These are phyloP conservation scores for Aureobasidium lini DNA, from an alignment of 2,329 filamentous ascomycete genomes.

Conservation along the genomic window DNA sequence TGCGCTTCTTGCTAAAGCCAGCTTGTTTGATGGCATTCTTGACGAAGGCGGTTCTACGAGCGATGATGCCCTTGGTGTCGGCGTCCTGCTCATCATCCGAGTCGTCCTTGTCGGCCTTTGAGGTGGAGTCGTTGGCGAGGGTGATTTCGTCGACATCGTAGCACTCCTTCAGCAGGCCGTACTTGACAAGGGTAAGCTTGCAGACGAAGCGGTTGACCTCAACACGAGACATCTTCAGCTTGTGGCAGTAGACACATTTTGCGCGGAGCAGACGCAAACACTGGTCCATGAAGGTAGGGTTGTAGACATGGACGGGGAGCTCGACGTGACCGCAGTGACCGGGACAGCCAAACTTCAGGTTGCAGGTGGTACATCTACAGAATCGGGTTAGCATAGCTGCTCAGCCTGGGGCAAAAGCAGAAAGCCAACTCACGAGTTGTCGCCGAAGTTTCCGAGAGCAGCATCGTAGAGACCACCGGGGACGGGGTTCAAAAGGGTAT, in stretches of 20 bases:
- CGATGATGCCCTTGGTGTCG: slow-evolving; percentile 49
- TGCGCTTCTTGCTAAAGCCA: slow-evolving; percentile 36
- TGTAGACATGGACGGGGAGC: slow-evolving; percentile 85
- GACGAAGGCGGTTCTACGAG: slow-evolving; percentile 60
- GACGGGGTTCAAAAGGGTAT: slow-evolving; percentile 80
- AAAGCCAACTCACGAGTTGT: slow-evolving; percentile 59
- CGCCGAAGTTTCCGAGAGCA: slow-evolving; percentile 82
- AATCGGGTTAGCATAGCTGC: slow-evolving; percentile 8
- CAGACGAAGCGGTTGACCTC: slow-evolving; percentile 73
- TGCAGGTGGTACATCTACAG: slow-evolving; percentile 81
- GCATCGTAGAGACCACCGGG: slow-evolving; percentile 89
- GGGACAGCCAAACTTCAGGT: slow-evolving; percentile 74
- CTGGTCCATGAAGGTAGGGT: slow-evolving; percentile 95
- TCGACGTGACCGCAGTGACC: slow-evolving; percentile 95
- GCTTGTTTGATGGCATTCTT: slow-evolving; percentile 60
- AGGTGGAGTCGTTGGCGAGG: slow-evolving; percentile 24
- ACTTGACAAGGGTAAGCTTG: slow-evolving; percentile 77
- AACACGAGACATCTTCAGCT: slow-evolving; percentile 69
- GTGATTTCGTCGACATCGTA: slow-evolving; percentile 42
- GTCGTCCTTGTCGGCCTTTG: slow-evolving; percentile 33
- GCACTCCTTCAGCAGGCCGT: slow-evolving; percentile 69
- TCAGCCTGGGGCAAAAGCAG: slow-evolving; percentile 10
- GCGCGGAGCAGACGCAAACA: slow-evolving; percentile 75
- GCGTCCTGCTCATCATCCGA: slow-evolving; percentile 56
- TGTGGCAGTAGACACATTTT: slow-evolving; percentile 85